phyloP scores from a whole-genome alignment of 2,329 filamentous ascomycete genomes.

The Domatiomyces catenatus region DNA sequence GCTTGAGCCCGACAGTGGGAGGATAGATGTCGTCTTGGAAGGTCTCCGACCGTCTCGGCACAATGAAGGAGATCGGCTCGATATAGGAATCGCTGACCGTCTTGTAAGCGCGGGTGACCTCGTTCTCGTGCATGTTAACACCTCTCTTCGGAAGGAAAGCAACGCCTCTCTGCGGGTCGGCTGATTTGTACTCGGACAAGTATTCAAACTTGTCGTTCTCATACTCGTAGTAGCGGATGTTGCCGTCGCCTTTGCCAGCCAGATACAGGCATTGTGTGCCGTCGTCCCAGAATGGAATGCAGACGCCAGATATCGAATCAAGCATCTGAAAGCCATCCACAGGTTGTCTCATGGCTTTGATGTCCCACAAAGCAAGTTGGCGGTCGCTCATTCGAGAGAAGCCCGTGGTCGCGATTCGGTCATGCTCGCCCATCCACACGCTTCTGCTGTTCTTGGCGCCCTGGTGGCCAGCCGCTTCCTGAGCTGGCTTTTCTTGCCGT shows the following conservation, averaged over 20 bases:
- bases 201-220: conserved; percentile 98
- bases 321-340: conserved; percentile 80
- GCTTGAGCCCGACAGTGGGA: conserved; percentile 62
- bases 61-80: conserved; percentile 94
- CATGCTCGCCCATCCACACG: conserved; percentile 94
- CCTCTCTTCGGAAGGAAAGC: conserved; percentile 91
- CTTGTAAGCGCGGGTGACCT: conserved; percentile 91
- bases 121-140: conserved; percentile 92
- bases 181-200: conserved; percentile 92
- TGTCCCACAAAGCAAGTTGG: conserved; percentile 90
- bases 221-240: conserved; percentile 97
- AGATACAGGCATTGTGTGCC: conserved; percentile 90
- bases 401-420: conserved; percentile 86
- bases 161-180: conserved; percentile 82
- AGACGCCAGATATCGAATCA: conserved; percentile 92
- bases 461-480: conserved; percentile 70
- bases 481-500: conserved; percentile 72
- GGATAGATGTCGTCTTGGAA: conserved; percentile 98
- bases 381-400: conserved; percentile 98
- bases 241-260: conserved; percentile 94
- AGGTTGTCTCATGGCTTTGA: conserved; percentile 61
- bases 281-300: conserved; percentile 99
- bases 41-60: conserved; percentile 78
- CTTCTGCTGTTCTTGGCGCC: conserved; percentile 95
- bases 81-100: conserved; percentile 89